Evolutionary conservation across 192 early-diverging fungal genomes (phyloP).

Genomic region (Coemansia furcata): DNA sequence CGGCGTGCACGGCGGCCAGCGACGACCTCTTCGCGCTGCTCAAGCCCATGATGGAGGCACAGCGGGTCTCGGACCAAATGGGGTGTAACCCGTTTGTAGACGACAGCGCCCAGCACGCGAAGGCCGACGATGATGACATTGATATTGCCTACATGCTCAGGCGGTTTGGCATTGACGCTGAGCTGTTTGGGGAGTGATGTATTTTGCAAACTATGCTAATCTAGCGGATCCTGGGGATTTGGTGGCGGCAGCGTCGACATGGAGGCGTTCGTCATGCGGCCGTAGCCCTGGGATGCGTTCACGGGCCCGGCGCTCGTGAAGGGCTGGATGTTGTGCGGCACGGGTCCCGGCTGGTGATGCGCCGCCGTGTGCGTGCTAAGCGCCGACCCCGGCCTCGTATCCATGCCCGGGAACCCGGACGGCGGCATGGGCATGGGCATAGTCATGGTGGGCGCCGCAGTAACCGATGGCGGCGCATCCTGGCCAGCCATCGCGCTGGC

Average conservation of each 20-base stretch:
- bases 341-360: conserved; percentile 19
- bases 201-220: not conserved
- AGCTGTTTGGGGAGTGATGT: conserved; percentile 15
- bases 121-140: conserved; percentile 1
- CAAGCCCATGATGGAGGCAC: conserved; percentile 38
- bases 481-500: not conserved
- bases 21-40: conserved; percentile 45
- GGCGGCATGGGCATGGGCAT: conserved; percentile 50
- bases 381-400: conserved; percentile 29
- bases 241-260: conserved; percentile 35
- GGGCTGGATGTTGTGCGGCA: conserved; percentile 18
- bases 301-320: conserved; percentile 10
- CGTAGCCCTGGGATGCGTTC: conserved; percentile 19
- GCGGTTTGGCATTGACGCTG: conserved; percentile 34
- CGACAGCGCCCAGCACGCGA: not conserved
- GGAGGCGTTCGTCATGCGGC: conserved; percentile 22
- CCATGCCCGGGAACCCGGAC: conserved; percentile 47
- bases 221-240: conserved; percentile 38
- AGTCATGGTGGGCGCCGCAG: conserved; percentile 11
- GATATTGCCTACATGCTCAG: conserved; percentile 37
- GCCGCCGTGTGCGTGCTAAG: conserved; percentile 21
- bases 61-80: conserved; percentile 11
- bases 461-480: not conserved
- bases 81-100: conserved; percentile 5
- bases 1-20: conserved; percentile 28